Base-by-base conservation (phyloP, 2,329 filamentous ascomycete species). In the Endoconidiophora polonica region DNA sequence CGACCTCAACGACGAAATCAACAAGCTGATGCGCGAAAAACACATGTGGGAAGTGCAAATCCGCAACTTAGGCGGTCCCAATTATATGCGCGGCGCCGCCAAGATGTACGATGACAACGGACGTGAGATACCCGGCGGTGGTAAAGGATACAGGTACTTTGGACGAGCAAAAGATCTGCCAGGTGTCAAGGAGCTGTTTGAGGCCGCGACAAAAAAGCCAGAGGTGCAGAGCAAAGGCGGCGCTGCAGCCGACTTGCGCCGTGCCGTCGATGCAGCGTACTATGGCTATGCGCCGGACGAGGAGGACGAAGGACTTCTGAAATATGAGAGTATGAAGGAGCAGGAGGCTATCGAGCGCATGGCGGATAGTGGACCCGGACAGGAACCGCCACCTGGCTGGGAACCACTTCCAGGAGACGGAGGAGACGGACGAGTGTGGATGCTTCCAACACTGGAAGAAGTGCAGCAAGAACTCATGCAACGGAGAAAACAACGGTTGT, bases 31-130 rank as follows among this genome's bases (percentile, higher is more conserved):
- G 86, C 81, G 87, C 56, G 91, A 98, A 70, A 98, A 98, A 67
- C 87, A 93, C 74, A 88, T 94, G 76, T 98, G 91, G 91, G 91
- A 98, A 71, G 78, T 91, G 58, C 87, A 95, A 67, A 95, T 98
- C 58, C 77, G 88, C 52, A 93, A 94, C 60, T 65, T 96, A 22
- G 91, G 91, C n/a, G 91, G 91, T 2, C 91, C 91, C 26, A 96
- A 96, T 66, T 98, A 96, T 65, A 94, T 91, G 83, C 74, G 87
- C 26, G 76, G 77, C 3, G 76, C 73, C 0, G 78, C 72, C 26
- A 77, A 78, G 56, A 72, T 84, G 45, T 86, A 83, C 63, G 82
- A 86, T 61, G 82, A 85, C 59, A 73, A 79, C 51, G 83, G 83
- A 1, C 67, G 78, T 44, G 82, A 86, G 62, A 81, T 86, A 38